Evolutionary conservation across 2,329 filamentous ascomycete genomes (phyloP).

Genomic region (Ilyonectria destructans): DNA sequence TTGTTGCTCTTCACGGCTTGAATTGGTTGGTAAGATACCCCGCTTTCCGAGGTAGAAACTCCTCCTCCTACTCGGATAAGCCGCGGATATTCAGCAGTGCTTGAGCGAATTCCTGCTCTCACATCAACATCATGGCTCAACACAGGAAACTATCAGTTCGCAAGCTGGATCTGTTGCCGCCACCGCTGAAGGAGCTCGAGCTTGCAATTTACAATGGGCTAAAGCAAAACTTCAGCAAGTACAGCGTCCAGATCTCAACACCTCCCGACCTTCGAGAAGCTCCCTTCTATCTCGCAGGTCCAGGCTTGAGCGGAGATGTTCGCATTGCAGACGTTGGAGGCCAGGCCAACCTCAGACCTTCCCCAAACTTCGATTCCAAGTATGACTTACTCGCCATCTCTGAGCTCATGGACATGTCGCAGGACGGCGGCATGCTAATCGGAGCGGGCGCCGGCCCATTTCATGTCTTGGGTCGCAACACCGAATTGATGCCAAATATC

Average conservation of each 20-base stretch:
- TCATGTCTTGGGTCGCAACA: slow-evolving; percentile 59
- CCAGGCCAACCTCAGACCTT: slow-evolving; percentile 58
- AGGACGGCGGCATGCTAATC: slow-evolving; percentile 53
- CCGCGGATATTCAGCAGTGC: no score
- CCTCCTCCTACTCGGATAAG: no score
- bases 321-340: slow-evolving; percentile 63
- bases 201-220: slow-evolving; percentile 39
- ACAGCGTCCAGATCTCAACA: slow-evolving; percentile 44
- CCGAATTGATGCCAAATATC: slow-evolving; percentile 60
- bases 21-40: no score
- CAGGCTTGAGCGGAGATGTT: slow-evolving; percentile 58
- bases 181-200: slow-evolving; percentile 48
- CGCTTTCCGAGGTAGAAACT: no score
- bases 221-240: slow-evolving; percentile 42
- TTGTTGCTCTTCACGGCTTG: no score
- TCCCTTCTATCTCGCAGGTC: slow-evolving; percentile 57
- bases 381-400: slow-evolving; percentile 54
- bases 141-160: neutral
- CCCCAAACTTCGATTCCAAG: slow-evolving; percentile 53
- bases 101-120: no score
- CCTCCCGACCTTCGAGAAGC: slow-evolving; percentile 57
- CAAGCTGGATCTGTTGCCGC: slow-evolving; percentile 43
- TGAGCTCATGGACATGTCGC: slow-evolving; percentile 55
- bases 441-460: slow-evolving; percentile 63
- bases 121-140: no score